Evolutionary conservation across 164 flowering plant species (phyloP).

Genomic region (grape (Vitis vinifera)): DNA sequence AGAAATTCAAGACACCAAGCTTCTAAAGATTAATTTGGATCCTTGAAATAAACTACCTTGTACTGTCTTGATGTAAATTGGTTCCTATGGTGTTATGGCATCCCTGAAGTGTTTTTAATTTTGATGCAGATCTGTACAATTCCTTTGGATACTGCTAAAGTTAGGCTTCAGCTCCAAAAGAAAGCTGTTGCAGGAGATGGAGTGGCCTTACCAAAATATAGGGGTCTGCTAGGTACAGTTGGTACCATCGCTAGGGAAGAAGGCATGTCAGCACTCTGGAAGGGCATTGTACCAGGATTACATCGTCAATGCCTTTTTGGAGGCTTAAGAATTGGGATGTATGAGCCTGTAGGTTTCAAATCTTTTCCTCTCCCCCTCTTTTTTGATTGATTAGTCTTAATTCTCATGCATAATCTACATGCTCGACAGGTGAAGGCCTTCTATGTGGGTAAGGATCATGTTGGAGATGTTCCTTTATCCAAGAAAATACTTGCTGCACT

Average conservation of each 20-base stretch:
- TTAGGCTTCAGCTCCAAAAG: constrained; percentile 95
- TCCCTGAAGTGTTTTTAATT: constrained; percentile 1
- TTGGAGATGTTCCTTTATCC: constrained; percentile 81
- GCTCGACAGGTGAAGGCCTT: constrained; percentile 68
- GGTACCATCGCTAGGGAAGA: constrained; percentile 94
- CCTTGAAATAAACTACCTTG: too few relatives aligned
- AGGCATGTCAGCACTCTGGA: constrained; percentile 88
- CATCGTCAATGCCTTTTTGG: constrained; percentile 95
- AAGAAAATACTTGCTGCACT: constrained; percentile 93
- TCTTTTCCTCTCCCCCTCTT: background rate
- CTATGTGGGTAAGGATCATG: constrained; percentile 69
- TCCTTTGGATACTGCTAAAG: constrained; percentile 97
- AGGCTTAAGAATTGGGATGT: constrained; percentile 91
- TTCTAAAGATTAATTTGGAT: too few relatives aligned
- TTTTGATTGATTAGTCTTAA: background rate
- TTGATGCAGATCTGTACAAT: constrained; percentile 77
- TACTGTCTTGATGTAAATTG: too few relatives aligned
- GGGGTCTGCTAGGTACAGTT: constrained; percentile 91
- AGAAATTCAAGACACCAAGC: too few relatives aligned
- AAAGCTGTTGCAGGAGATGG: constrained; percentile 58
- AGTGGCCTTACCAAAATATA: constrained; percentile 64
- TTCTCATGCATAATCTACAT: background rate
- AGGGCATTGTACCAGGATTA: constrained; percentile 90
- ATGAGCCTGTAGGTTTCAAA: constrained; percentile 76
- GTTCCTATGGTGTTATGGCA: background rate